Evolutionary conservation across 768 basidiomycete genomes (phyloP).

Genomic region (Galerina marginata): DNA sequence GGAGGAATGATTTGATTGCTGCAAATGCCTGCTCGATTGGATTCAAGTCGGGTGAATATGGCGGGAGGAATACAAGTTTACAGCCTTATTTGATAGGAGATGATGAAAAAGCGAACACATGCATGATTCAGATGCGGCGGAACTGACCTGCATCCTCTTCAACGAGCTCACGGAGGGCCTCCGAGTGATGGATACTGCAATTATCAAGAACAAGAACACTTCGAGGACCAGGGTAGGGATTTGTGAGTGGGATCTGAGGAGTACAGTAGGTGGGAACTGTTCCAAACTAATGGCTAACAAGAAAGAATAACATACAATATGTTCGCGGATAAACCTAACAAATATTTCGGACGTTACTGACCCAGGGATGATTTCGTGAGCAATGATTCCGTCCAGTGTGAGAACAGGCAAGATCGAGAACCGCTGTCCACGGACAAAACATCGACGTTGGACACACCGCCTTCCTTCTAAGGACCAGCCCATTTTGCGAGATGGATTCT

Average conservation of each 20-base stretch:
- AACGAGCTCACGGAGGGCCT: constrained; percentile 18
- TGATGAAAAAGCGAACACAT: background rate
- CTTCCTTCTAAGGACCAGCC: constrained; percentile 16
- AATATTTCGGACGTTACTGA: constrained; percentile 17
- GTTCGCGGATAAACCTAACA: constrained; percentile 14
- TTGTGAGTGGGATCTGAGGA: constrained; percentile 22
- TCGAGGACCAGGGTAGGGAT: constrained; percentile 16
- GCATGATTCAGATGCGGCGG: background rate
- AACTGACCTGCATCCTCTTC: constrained; percentile 21
- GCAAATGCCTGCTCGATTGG: constrained; percentile 39
- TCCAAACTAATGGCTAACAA: background rate
- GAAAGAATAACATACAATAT: constrained; percentile 14
- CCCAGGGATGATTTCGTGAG: constrained; percentile 18
- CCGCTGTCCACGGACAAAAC: constrained; percentile 18
- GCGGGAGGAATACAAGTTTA: constrained; percentile 32
- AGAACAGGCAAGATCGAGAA: constrained; percentile 20
- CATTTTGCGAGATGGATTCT: constrained; percentile 8
- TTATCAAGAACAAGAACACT: constrained; percentile 22
- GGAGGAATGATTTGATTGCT: constrained; percentile 42
- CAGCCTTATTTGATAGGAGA: constrained; percentile 1
- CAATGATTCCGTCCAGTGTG: constrained; percentile 21
- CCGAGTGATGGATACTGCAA: constrained; percentile 21
- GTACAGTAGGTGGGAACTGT: background rate
- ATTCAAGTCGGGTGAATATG: constrained; percentile 41
- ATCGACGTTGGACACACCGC: constrained; percentile 10